Base-by-base conservation (phyloP, 108 stramenopile genomes). In the Nitzschia sp. region DNA sequence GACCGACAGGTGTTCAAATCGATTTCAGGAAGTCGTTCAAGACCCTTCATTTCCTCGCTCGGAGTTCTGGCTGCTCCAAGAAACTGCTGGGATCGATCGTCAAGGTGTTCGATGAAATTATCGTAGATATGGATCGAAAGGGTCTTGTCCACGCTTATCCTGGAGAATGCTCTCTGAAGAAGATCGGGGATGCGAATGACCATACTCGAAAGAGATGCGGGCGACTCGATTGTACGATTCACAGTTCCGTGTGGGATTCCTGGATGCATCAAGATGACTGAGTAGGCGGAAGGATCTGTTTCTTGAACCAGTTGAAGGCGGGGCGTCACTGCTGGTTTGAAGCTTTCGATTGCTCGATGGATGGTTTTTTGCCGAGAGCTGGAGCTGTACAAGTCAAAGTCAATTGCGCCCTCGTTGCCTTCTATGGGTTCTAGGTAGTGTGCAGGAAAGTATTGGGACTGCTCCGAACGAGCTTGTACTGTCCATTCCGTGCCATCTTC, bases 321-420 rank as follows among this genome's bases (percentile, higher is more conserved):
- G n/a, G 66, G 65, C 1, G 66, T 74, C 56, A 74, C 4, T 1
- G 59, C 31, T 3, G 73, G 73, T 33, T 22, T 36, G 26, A 58
- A 15, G 0, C 23, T 41, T 3, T 29, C 44, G 47, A 74, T 60
- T n/a, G 67, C 15, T 31, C 65, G 53, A 23, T 74, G 26, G 1
- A 74, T 66, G 23, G 73, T 56, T 15, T 56, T 66, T 8, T 34
- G 66, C 34, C 73, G n/a, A 4, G 59, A 35, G 21, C 58, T 56
- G 25, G 62, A 64, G 8, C 58, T 59, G 36, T 74, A 65, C 44
- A 41, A 41, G 13, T 79, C 80, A 38, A 85, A 45, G 48, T 80
- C 80, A 38, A 80, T 71, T 2, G 80, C 83, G 9, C 53, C 69
- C 32, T 75, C 83, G 46, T 85, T 85, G 29, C 79, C 69, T 16